Evolutionary conservation across 2,329 filamentous ascomycete species (phyloP), one percentile per base, ranked within the genome.

Genomic region (Aureobasidium sp.): DNA sequence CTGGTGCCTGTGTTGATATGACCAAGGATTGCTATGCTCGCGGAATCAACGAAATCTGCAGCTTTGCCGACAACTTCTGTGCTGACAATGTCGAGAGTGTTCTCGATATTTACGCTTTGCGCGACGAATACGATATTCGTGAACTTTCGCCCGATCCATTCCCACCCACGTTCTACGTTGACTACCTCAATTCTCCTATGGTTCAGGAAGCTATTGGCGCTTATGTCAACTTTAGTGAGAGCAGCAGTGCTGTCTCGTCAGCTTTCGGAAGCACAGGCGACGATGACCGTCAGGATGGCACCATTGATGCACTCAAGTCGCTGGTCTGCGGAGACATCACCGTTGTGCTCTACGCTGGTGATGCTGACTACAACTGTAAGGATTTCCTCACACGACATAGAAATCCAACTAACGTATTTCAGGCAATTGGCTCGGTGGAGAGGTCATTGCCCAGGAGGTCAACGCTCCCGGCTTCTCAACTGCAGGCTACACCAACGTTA

Each of bases 81-180:
- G 74, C 72, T 39, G 63, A 73, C 57, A 74, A 83, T 32, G 81
- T 86, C 3, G 81, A 86, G 65, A 66, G 64, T 16, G 66, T 82
- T 16, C 81, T 81, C 59, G 81, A 83, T 67, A 69, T 71, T n/a
- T 77, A 80, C 64, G 72, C 79, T 0, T 76, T 75, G 1, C 77
- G 84, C 41, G 82, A 85, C 70, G 79, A 83, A 66, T 85, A 85
- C 69, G 84, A 87, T 65, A 78, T 85, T 66, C 78, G 83, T 39
- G 79, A 85, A 63, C 72, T 84, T 6, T 67, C 64, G 0, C 79
- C 81, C 0, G 81, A 85, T 67, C 82, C 82, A 0, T 86, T 86
- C 68, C 84, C 84, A 0, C 80, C 82, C 64, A 67, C 68, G 0
- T 83, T 80, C 70, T 86, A 80, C 65, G 70, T 73, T 13, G 73